These are phyloP conservation scores for Phytopythium delawarense DNA, from an alignment of 352 stramenopile genomes.

Conservation along the genomic window DNA sequence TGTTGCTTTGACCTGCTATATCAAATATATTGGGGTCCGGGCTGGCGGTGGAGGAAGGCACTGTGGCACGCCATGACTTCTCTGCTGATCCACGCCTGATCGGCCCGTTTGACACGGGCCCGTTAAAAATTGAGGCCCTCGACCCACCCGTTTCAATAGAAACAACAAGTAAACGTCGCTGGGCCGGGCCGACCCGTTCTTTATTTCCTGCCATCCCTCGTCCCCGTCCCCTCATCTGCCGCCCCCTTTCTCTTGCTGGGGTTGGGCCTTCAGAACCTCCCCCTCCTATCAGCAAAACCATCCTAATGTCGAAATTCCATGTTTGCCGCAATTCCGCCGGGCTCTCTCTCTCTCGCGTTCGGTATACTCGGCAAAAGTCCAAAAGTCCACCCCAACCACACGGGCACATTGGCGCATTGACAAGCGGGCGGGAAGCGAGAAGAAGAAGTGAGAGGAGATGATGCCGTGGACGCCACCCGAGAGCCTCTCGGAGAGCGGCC, in stretches of 20 bases:
- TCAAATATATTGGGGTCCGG: neutral
- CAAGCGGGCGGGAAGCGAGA: neutral
- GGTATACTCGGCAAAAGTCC: no score
- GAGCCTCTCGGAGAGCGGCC: neutral
- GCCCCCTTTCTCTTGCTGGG: neutral
- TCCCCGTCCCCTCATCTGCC: neutral
- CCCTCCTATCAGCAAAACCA: neutral
- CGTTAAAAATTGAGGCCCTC: neutral
- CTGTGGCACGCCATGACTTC: neutral
- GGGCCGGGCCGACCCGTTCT: neutral
- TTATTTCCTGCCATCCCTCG: neutral
- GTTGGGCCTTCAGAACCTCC: neutral
- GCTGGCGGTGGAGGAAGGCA: neutral
- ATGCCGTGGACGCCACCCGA: neutral
- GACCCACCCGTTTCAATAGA: neutral
- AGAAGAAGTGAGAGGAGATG: neutral
- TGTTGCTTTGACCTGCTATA: neutral
- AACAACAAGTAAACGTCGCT: neutral
- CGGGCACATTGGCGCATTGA: neutral
- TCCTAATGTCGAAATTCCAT: neutral
- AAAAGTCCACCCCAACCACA: no score
- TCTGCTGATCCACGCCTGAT: neutral
- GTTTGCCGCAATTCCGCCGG: neutral
- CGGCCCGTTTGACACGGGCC: neutral
- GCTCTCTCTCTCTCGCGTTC: neutral